Conservation (phyloP, 768 basidiomycete genomes). For the Lactarius indigo region DNA sequence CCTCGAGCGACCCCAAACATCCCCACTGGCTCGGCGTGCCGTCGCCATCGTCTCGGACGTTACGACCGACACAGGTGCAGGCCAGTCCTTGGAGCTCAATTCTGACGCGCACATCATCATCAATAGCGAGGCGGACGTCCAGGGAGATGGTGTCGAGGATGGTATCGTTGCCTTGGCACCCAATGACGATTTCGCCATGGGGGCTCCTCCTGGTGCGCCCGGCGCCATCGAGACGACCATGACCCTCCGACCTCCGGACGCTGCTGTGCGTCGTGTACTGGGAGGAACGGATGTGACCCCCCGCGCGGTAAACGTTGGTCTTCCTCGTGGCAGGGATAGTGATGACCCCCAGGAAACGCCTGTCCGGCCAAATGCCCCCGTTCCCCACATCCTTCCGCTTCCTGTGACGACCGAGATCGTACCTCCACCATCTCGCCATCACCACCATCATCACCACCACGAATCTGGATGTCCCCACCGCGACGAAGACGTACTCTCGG, state of each 20-base stretch:
- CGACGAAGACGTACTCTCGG: slow-evolving; percentile 90
- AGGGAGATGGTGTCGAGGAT: slow-evolving; percentile 60
- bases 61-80: slow-evolving; percentile 29
- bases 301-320: slow-evolving; percentile 53
- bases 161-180: slow-evolving; percentile 72
- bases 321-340: slow-evolving; percentile 39
- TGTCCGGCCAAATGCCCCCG: slow-evolving; percentile 23
- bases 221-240: slow-evolving; percentile 55
- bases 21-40: slow-evolving; percentile 39
- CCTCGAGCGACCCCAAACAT: slow-evolving; percentile 26
- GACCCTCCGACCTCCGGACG: slow-evolving; percentile 26
- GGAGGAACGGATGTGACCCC: slow-evolving; percentile 50
- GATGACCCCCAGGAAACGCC: slow-evolving; percentile 25
- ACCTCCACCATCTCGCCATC: slow-evolving; percentile 28
- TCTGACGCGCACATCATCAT: slow-evolving; percentile 52
- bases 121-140: slow-evolving; percentile 43
- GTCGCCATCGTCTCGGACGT: slow-evolving; percentile 48
- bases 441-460: slow-evolving; percentile 36
- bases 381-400: slow-evolving; percentile 22
- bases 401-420: slow-evolving; percentile 19
- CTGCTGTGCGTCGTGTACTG: slow-evolving; percentile 29
- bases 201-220: slow-evolving; percentile 87
- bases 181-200: slow-evolving; percentile 89
- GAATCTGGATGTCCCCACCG: slow-evolving; percentile 64
- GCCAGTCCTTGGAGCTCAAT: slow-evolving; percentile 39